Evolutionary conservation across 2,329 filamentous ascomycete species (phyloP).

Genomic region (Cucurbitaria berberidis): DNA sequence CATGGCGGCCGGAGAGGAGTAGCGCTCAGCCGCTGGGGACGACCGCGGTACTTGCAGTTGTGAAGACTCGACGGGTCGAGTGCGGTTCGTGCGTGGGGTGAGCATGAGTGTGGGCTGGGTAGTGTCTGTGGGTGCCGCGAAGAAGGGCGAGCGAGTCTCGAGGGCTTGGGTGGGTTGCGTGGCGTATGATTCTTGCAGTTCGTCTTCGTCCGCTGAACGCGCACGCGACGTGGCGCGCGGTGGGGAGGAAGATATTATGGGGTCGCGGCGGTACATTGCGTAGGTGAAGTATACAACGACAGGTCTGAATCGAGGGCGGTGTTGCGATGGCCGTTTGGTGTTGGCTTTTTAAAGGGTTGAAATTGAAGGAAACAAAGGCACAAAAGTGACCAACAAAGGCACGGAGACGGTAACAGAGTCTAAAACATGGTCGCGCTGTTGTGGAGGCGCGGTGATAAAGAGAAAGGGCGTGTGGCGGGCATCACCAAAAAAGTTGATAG

Average conservation of each 20-base stretch:
- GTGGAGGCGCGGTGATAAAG: conserved; percentile 5
- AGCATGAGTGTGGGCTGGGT: conserved; percentile 67
- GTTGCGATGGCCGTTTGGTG: not conserved
- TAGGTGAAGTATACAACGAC: not conserved
- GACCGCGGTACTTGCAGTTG: conserved; percentile 86
- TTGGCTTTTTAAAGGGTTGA: not conserved
- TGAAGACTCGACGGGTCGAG: conserved; percentile 32
- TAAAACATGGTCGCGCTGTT: conserved; percentile 11
- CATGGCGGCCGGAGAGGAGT: conserved; percentile 50
- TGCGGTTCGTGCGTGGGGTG: conserved; percentile 47
- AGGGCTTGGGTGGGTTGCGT: conserved; percentile 48
- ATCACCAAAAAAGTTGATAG: conserved; percentile 19
- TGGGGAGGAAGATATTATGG: conserved; percentile 44
- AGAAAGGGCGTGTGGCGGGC: conserved; percentile 13
- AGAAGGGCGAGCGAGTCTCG: conserved; percentile 35
- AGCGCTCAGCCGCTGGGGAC: conserved; percentile 65
- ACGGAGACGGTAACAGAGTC: conserved; percentile 17
- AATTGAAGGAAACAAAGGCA: conserved; percentile 7
- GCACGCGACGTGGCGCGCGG: conserved; percentile 19
- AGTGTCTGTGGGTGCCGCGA: conserved; percentile 48
- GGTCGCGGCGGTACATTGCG: conserved; percentile 43
- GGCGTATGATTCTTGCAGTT: conserved; percentile 57
- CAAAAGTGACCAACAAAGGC: conserved; percentile 19
- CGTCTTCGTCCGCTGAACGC: conserved; percentile 53
- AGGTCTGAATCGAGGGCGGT: not conserved